These are phyloP conservation scores for Penicillium verhagenii DNA, from an alignment of 495 filamentous ascomycete genomes.

Conservation along the genomic window DNA sequence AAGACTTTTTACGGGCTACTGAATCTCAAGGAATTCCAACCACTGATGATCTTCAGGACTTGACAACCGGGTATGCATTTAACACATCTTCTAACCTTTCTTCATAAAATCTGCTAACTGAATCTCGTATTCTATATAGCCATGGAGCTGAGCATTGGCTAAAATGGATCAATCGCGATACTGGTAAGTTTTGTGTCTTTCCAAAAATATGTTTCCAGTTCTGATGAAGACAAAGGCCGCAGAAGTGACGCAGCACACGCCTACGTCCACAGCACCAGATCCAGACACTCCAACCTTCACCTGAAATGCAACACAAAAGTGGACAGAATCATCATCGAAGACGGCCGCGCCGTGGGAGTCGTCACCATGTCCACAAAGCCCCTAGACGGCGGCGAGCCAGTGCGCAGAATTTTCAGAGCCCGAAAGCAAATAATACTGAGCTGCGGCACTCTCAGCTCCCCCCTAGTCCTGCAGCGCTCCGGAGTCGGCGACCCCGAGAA, in stretches of 20 bases:
- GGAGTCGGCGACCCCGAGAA: conserved; percentile 72
- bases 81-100: too few relatives aligned
- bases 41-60: conserved; percentile 68
- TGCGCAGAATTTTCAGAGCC: conserved; percentile 60
- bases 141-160: conserved; percentile 46
- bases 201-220: not conserved
- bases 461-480: conserved; percentile 74
- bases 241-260: conserved; percentile 72
- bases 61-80: conserved; percentile 56
- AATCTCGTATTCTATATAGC: conserved; percentile 7
- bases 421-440: conserved; percentile 78
- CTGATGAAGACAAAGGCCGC: conserved; percentile 28
- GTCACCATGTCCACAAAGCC: conserved; percentile 56
- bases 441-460: conserved; percentile 77
- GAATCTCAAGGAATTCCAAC: conserved; percentile 75
- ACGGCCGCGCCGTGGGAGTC: conserved; percentile 63
- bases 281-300: conserved; percentile 68
- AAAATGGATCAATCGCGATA: conserved; percentile 71
- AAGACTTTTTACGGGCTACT: conserved; percentile 77
- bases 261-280: conserved; percentile 68
- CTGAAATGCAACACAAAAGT: conserved; percentile 78
- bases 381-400: conserved; percentile 45
- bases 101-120: not conserved
- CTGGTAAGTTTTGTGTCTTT: conserved; percentile 26
- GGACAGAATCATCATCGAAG: conserved; percentile 76